Evolutionary conservation across 495 filamentous ascomycete species (phyloP).

Genomic region (Jackrogersella multiformis): DNA sequence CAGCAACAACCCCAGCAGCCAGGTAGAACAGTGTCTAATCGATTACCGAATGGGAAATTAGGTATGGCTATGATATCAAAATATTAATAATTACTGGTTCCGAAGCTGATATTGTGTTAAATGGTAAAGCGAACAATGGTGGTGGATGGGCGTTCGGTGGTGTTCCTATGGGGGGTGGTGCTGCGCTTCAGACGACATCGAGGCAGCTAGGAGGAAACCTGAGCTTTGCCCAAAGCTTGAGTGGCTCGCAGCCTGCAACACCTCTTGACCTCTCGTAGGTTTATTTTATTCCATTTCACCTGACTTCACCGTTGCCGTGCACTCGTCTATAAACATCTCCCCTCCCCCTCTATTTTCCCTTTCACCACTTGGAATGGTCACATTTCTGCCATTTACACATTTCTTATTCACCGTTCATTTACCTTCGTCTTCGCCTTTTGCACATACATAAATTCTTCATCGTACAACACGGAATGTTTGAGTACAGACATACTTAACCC

Average conservation of each 20-base stretch:
- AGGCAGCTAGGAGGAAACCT: slow-evolving; percentile 69
- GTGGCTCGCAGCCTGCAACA: slow-evolving; percentile 76
- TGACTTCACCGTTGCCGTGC: neutral
- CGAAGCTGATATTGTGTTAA: slow-evolving; percentile 46
- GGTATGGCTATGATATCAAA: slow-evolving; percentile 57
- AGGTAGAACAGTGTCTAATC: slow-evolving; percentile 70
- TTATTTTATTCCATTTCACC: slow-evolving; percentile 25
- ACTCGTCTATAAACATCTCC: neutral
- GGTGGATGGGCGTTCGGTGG: slow-evolving; percentile 77
- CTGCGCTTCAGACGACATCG: slow-evolving; percentile 56
- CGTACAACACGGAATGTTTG: neutral
- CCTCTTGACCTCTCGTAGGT: slow-evolving; percentile 86
- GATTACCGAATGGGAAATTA: slow-evolving; percentile 79
- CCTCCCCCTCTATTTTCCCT: neutral
- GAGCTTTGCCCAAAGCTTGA: slow-evolving; percentile 86
- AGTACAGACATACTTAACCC: neutral
- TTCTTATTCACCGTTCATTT: neutral
- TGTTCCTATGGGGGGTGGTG: slow-evolving; percentile 75
- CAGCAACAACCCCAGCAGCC: slow-evolving; percentile 70
- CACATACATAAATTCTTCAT: neutral
- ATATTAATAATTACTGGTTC: slow-evolving; percentile 21
- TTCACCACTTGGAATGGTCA: neutral
- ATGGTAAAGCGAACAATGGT: slow-evolving; percentile 65
- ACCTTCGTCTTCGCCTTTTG: neutral
- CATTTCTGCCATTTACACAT: neutral